phyloP scores from a whole-genome alignment of 352 stramenopile species.

The Phytophthora pinifolia region DNA sequence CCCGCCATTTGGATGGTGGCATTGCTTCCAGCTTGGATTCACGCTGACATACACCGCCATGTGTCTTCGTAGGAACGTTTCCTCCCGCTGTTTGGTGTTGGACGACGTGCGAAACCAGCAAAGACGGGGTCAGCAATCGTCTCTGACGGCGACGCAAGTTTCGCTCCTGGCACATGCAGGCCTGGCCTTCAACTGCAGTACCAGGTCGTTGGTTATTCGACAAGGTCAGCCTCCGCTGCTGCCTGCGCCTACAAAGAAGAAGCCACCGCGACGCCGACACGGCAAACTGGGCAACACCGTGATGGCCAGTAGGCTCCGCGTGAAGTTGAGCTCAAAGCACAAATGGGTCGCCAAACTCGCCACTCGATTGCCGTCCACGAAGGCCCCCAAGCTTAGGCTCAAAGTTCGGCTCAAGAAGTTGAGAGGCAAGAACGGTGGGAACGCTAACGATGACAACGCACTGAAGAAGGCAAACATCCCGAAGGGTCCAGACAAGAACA shows the following conservation, averaged over 20 bases:
- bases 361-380: background rate
- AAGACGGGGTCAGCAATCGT: constrained; percentile 5
- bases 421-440: too few species aligned
- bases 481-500: constrained; percentile 20
- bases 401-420: constrained; percentile 17
- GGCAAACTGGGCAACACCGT: constrained; percentile 12
- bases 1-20: constrained; percentile 43
- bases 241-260: constrained; percentile 7
- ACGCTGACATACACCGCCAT: constrained; percentile 50
- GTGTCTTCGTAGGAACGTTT: constrained; percentile 55
- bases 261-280: constrained; percentile 13
- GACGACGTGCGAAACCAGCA: constrained; percentile 22
- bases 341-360: constrained; percentile 8
- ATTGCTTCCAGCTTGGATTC: constrained; percentile 52
- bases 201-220: constrained; percentile 33
- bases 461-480: constrained; percentile 6
- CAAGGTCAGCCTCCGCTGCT: constrained; percentile 17
- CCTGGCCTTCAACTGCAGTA: constrained; percentile 45
- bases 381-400: background rate
- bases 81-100: constrained; percentile 33
- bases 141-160: constrained; percentile 31
- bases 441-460: background rate
- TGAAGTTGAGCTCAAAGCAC: constrained; percentile 8
- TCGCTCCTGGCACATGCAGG: constrained; percentile 35
- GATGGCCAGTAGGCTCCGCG: constrained; percentile 10